Conservation (phyloP, 768 basidiomycete species). For the Lyophyllum atratum region DNA sequence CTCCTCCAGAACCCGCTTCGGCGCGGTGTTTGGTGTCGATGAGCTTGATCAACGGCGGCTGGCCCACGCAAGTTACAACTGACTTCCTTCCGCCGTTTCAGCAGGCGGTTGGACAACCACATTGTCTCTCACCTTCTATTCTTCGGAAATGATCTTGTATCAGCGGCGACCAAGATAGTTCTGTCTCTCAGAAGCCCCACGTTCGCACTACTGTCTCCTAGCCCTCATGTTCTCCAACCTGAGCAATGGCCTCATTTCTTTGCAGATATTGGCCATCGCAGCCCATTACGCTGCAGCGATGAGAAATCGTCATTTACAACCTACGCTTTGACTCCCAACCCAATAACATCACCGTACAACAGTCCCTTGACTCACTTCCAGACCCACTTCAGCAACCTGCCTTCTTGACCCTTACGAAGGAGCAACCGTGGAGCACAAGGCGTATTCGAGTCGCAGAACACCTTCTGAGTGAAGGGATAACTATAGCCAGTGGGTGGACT, state of each 20-base stretch:
- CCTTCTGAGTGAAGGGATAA: constrained; percentile 39
- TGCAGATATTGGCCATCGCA: background rate
- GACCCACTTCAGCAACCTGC: constrained; percentile 40
- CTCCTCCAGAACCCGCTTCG: no score
- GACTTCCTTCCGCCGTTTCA: no score
- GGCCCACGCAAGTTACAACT: no score
- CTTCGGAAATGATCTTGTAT: background rate
- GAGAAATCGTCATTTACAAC: constrained; percentile 51
- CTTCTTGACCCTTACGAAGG: constrained; percentile 34
- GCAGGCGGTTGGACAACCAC: no score
- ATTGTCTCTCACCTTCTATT: background rate
- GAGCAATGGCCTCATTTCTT: background rate
- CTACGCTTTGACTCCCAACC: constrained; percentile 55
- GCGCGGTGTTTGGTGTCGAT: no score
- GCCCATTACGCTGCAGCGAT: constrained; percentile 18
- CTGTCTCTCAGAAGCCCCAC: background rate
- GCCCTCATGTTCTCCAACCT: background rate
- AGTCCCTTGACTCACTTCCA: constrained; percentile 42
- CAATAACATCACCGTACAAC: constrained; percentile 49
- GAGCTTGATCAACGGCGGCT: no score
- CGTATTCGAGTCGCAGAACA: constrained; percentile 49
- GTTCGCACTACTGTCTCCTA: background rate
- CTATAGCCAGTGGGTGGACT: constrained; percentile 36
- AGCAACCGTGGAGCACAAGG: constrained; percentile 57
- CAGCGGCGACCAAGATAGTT: background rate